These are phyloP conservation scores for Coemansia sp. DNA, from an alignment of 371 early-diverging fungal genomes.

Conservation along the genomic window DNA sequence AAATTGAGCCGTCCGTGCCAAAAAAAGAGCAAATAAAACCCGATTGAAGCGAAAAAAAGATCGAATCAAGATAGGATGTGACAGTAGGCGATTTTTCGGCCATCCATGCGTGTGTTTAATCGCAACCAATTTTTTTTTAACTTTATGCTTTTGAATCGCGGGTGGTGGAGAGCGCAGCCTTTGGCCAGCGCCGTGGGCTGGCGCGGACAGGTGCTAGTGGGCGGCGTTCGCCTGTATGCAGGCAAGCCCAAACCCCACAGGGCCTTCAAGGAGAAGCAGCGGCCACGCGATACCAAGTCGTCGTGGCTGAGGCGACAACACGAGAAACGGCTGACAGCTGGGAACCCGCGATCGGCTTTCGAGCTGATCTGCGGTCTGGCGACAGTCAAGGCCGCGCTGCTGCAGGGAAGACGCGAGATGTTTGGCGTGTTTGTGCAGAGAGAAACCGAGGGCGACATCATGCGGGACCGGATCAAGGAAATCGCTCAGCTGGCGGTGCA, in stretches of 20 bases:
- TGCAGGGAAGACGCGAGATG: slow-evolving; percentile 21
- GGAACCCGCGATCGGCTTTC: neutral
- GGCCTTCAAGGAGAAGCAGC: neutral
- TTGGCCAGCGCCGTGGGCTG: neutral
- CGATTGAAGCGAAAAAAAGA: no score
- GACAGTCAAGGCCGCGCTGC: slow-evolving; percentile 25
- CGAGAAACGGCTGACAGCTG: no score
- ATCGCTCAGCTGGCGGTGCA: slow-evolving; percentile 4
- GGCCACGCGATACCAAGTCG: neutral
- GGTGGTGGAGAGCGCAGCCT: neutral
- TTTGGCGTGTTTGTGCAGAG: slow-evolving; percentile 17
- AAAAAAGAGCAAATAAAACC: no score
- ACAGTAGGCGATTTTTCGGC: no score
- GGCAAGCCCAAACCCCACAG: neutral
- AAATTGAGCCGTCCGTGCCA: neutral
- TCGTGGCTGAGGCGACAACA: no score
- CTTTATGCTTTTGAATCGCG: no score
- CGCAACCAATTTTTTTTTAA: no score
- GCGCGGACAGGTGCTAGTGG: neutral
- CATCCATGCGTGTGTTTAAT: no score
- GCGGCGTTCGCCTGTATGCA: neutral
- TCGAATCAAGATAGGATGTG: no score
- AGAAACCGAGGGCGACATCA: slow-evolving; percentile 15
- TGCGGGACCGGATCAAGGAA: neutral
- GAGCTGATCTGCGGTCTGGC: slow-evolving; percentile 34